Percentiles rank a stretch among this genome's conserved stretches.
Conservation (phyloP, 192 early-diverging fungal species). For the Entomortierella chlamydospora region DNA sequence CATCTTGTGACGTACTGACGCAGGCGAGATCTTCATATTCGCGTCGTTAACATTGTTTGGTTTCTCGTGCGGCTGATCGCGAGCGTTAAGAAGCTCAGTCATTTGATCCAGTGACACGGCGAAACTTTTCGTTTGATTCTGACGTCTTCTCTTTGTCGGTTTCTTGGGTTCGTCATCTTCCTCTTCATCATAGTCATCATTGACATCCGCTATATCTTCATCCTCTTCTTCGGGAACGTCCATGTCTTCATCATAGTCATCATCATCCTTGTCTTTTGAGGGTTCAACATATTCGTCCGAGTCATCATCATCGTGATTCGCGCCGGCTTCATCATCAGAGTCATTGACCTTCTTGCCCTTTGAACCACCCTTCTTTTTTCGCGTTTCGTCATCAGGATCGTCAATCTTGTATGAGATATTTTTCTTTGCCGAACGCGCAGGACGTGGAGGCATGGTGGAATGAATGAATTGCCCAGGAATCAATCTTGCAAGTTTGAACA, state of each 20-base stretch:
- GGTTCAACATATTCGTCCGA: conserved; percentile 42
- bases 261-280: not conserved
- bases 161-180: not conserved
- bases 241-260: conserved; percentile 7
- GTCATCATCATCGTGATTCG: conserved; percentile 15
- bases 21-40: not conserved
- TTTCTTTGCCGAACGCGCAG: conserved; percentile 22
- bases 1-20: not conserved
- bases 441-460: conserved; percentile 14
- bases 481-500: too few relatives aligned
- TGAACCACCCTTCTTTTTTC: not conserved
- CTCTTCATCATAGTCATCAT: not conserved
- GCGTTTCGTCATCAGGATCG: not conserved
- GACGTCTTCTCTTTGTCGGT: conserved; percentile 7
- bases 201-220: not conserved
- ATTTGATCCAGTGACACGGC: conserved; percentile 18
- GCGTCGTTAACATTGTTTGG: not conserved
- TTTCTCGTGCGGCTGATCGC: not conserved
- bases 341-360: not conserved
- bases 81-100: conserved; percentile 3
- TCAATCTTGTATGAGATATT: conserved; percentile 12
- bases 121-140: conserved; percentile 9
- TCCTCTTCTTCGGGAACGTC: not conserved
- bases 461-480: not conserved
- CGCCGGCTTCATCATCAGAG: not conserved